These are phyloP conservation scores for Hymenotorrendiella dingleyae DNA, from an alignment of 2,329 filamentous ascomycete species.

Conservation along the genomic window DNA sequence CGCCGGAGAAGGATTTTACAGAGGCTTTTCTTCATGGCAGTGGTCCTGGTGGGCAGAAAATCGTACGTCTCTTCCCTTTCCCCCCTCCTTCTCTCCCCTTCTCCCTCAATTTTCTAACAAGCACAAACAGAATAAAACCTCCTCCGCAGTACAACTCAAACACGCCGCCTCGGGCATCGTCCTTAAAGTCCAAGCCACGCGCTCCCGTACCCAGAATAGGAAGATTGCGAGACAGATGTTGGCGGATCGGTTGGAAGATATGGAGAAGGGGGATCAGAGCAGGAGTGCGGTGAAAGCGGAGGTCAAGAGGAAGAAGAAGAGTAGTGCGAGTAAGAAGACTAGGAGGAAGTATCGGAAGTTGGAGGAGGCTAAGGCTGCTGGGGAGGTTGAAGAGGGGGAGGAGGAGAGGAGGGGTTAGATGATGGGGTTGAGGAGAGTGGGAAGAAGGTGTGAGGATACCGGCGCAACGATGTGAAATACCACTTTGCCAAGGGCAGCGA, in stretches of 20 bases:
- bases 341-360: conserved; percentile 70
- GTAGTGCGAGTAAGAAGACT: conserved; percentile 75
- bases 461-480: too few species aligned
- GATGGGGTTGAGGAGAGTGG: background rate
- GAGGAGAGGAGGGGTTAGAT: background rate
- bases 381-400: conserved; percentile 17
- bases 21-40: conserved; percentile 86
- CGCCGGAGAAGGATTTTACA: conserved; percentile 69
- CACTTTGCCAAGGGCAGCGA: background rate
- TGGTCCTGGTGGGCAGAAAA: conserved; percentile 93
- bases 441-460: background rate
- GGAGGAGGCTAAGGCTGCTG: conserved; percentile 25
- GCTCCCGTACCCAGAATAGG: conserved; percentile 80
- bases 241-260: conserved; percentile 52
- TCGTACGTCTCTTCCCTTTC: conserved; percentile 47
- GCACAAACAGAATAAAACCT: conserved; percentile 76
- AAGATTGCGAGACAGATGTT: conserved; percentile 73
- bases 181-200: conserved; percentile 88
- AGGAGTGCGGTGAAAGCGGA: conserved; percentile 59
- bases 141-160: conserved; percentile 86
- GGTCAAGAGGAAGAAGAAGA: conserved; percentile 61
- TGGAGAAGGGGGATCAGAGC: conserved; percentile 65
- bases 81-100: background rate
- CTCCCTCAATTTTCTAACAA: background rate
- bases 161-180: conserved; percentile 88